phyloP scores from a whole-genome alignment of 2,329 filamentous ascomycete genomes.

The Coniella lustricola region DNA sequence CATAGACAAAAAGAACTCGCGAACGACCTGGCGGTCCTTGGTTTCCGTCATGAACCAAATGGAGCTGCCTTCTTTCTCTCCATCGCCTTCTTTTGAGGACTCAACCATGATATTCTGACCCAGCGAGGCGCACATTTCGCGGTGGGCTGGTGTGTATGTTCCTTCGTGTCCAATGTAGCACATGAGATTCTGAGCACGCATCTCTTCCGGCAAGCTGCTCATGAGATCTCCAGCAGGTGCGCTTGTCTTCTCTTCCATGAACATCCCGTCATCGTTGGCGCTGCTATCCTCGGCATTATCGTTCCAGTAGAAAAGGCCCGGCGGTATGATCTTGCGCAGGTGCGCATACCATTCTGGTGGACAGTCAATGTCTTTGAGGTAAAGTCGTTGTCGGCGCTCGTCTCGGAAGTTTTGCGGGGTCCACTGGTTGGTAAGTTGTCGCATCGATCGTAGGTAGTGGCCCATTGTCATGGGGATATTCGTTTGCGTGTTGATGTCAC shows the following conservation, averaged over 20 bases:
- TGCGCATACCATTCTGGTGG: slow-evolving; percentile 79
- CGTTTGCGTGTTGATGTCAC: slow-evolving; percentile 66
- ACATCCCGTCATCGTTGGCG: slow-evolving; percentile 29
- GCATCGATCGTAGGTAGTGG: slow-evolving; percentile 87
- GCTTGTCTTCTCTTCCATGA: slow-evolving; percentile 45
- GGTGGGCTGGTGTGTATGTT: slow-evolving; percentile 89
- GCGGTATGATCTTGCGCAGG: slow-evolving; percentile 69
- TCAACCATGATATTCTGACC: slow-evolving; percentile 99
- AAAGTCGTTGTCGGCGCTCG: slow-evolving; percentile 75
- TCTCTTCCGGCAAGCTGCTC: slow-evolving; percentile 78
- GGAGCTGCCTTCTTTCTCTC: slow-evolving; percentile 78
- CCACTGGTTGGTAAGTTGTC: slow-evolving; percentile 76
- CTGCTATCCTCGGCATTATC: slow-evolving; percentile 55
- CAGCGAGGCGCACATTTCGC: slow-evolving; percentile 94
- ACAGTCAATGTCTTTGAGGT: slow-evolving; percentile 96
- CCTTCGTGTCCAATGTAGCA: slow-evolving; percentile 97
- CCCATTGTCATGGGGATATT: slow-evolving; percentile 80
- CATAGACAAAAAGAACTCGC: slow-evolving; percentile 89
- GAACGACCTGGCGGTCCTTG: slow-evolving; percentile 81
- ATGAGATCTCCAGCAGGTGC: slow-evolving; percentile 84
- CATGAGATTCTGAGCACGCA: slow-evolving; percentile 96
- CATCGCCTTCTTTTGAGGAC: slow-evolving; percentile 64
- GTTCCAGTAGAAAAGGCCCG: slow-evolving; percentile 84
- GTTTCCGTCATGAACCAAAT: slow-evolving; percentile 99
- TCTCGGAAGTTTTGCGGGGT: slow-evolving; percentile 69